A percentile compares a stretch with the other conserved stretches of the same genome.
Evolutionary conservation across 768 basidiomycete species (phyloP).

Genomic region (Daedaleopsis nitida): DNA sequence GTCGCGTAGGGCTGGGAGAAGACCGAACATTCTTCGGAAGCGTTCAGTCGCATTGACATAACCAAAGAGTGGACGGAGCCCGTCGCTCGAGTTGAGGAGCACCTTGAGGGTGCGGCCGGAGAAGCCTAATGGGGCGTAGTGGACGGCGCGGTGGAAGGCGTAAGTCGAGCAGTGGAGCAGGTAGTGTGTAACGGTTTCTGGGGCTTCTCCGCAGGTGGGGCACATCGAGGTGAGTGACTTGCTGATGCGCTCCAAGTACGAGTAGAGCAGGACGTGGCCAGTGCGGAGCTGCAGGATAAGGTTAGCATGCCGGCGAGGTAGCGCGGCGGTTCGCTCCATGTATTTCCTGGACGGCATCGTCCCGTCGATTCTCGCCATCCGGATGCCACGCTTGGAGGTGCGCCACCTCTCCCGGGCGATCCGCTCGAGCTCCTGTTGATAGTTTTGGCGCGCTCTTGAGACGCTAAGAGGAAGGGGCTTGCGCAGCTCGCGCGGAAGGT

Average conservation of each 20-base stretch:
- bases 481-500: neutral
- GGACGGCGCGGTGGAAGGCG: neutral
- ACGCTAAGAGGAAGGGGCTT: conserved; percentile 11
- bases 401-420: conserved; percentile 9
- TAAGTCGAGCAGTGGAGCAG: conserved; percentile 17
- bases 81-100: neutral
- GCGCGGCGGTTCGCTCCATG: neutral
- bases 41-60: neutral
- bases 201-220: conserved; percentile 8
- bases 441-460: conserved; percentile 4
- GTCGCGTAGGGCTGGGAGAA: no score
- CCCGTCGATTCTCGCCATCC: neutral
- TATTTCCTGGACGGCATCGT: conserved; percentile 1
- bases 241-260: conserved; percentile 23
- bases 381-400: neutral
- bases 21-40: neutral
- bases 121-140: neutral
- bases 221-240: conserved; percentile 7
- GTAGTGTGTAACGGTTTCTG: conserved; percentile 19
- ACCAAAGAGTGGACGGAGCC: neutral
- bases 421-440: conserved; percentile 7
- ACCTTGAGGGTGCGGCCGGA: neutral
- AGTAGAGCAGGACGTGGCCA: conserved; percentile 32
- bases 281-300: conserved; percentile 34
- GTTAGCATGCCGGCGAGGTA: conserved; percentile 7